phyloP scores from a whole-genome alignment of 495 filamentous ascomycete species.

The Aspergillus ellipticus region DNA sequence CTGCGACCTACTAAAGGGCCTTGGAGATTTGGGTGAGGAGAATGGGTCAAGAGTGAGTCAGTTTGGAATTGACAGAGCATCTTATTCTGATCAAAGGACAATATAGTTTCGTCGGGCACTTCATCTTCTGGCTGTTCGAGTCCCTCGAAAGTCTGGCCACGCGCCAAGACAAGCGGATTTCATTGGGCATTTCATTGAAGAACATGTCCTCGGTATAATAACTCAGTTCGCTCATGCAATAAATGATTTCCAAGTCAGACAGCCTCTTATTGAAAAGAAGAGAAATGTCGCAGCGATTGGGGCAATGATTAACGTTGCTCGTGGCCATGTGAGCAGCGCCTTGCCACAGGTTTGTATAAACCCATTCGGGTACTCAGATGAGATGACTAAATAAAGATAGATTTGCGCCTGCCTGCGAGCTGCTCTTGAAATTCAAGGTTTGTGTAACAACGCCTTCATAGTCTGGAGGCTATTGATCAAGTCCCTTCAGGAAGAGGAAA shows the following conservation, averaged over 20 bases:
- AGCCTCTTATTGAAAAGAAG: slow-evolving; percentile 63
- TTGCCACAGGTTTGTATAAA: slow-evolving; percentile 70
- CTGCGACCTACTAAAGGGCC: slow-evolving; percentile 77
- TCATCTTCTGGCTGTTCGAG: slow-evolving; percentile 61
- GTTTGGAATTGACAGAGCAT: not conserved
- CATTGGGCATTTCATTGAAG: slow-evolving; percentile 76
- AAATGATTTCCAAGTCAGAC: slow-evolving; percentile 60
- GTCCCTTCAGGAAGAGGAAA: slow-evolving; percentile 69
- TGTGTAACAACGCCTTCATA: slow-evolving; percentile 72
- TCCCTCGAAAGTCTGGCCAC: slow-evolving; percentile 50
- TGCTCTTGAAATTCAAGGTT: slow-evolving; percentile 65
- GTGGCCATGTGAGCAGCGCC: slow-evolving; percentile 65
- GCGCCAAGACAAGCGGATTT: slow-evolving; percentile 50
- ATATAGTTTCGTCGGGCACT: slow-evolving; percentile 58
- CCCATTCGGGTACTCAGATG: not conserved
- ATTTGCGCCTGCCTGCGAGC: slow-evolving; percentile 86
- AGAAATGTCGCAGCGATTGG: slow-evolving; percentile 77
- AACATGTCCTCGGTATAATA: slow-evolving; percentile 85
- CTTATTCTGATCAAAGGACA: slow-evolving; percentile 32
- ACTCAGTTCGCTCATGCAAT: slow-evolving; percentile 76
- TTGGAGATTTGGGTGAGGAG: slow-evolving; percentile 62
- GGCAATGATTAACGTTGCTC: slow-evolving; percentile 77
- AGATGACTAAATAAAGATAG: slow-evolving; percentile 34
- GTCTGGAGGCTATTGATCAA: slow-evolving; percentile 79
- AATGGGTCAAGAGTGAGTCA: slow-evolving; percentile 54